phyloP scores from a whole-genome alignment of 169 alveolate species.

The Babesia bovis region DNA sequence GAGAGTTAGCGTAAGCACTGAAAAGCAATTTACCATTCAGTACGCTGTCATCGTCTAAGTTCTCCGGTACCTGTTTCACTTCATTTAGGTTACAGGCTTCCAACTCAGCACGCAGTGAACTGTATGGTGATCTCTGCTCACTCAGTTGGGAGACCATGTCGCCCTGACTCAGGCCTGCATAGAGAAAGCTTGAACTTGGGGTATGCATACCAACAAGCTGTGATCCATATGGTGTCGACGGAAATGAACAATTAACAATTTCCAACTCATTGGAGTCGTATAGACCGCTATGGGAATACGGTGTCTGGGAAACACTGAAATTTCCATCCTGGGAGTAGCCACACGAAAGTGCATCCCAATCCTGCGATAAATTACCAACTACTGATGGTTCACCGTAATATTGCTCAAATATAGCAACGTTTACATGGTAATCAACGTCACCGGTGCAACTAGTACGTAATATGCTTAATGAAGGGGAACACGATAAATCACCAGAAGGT shows the following conservation, averaged over 20 bases:
- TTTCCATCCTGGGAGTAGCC: neutral
- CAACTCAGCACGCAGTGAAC: neutral
- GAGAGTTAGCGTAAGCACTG: constrained; percentile 22
- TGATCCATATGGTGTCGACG: neutral
- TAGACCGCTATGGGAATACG: neutral
- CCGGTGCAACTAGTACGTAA: neutral
- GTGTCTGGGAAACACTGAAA: neutral
- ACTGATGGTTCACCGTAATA: constrained; percentile 29
- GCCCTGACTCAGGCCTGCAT: neutral
- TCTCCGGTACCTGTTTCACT: neutral
- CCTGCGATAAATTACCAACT: constrained; percentile 5
- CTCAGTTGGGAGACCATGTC: neutral
- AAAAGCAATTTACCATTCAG: constrained; percentile 16
- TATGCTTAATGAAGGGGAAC: neutral
- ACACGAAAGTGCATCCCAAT: constrained; percentile 3
- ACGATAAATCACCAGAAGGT: neutral
- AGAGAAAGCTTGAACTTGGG: neutral
- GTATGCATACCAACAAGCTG: neutral
- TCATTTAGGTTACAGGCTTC: neutral
- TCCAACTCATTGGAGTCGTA: neutral
- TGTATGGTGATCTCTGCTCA: neutral
- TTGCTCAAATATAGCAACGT: constrained; percentile 20
- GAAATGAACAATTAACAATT: neutral
- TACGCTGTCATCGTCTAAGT: constrained; percentile 4
- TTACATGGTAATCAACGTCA: constrained; percentile 16